Base-by-base conservation (phyloP, 1,284 basidiomycete species). In the Mycena sp. region DNA sequence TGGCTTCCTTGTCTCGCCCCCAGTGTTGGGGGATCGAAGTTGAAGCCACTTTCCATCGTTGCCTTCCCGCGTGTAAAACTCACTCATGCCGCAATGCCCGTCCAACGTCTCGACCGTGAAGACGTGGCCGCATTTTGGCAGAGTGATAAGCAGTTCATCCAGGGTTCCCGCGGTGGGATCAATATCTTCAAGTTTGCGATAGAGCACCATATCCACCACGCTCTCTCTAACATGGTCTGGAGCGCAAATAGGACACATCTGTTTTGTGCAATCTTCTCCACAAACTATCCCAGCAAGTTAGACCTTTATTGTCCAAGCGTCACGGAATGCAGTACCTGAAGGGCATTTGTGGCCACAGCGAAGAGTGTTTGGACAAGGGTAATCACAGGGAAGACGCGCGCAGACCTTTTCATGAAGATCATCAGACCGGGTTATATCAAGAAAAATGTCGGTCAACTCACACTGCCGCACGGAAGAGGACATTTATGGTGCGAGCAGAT, bases 41-140 rank as follows among this genome's bases (percentile, higher is more conserved):
- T 81, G 83, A 10, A 77, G 50, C 85, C 87, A 92, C 25, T 71
- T 78, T 0, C 83, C 85, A 14, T 80, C 67, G 0, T 50, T 62
- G 10, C 78, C 75, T 3, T 76, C 75, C 44, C 77, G 75, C 2
- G 71, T 74, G 77, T 94, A 94, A 75, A 87, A 92, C 3, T 87
- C 83, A 0, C 72, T 68, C 79, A 94, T 85, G 4, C 80, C 77
- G 71, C 88, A 88, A 62, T 85, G 81, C 0, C 89, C 90, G 71
- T 94, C 93, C 22, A 94, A 83, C 0, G 91, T 91, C 77, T 92
- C 91, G 7, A 93, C 87, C 0, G 93, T 93, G 78, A 94, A 94
- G 1, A 86, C 80, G 76, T 94, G 93, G 0, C 86, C 75, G 75
- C 93, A 94, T 20, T 81, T 81, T 0, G 85, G 83, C 30, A 93